Conservation (phyloP, 73 alveolate genomes). For the Uronychia setigera region DNA sequence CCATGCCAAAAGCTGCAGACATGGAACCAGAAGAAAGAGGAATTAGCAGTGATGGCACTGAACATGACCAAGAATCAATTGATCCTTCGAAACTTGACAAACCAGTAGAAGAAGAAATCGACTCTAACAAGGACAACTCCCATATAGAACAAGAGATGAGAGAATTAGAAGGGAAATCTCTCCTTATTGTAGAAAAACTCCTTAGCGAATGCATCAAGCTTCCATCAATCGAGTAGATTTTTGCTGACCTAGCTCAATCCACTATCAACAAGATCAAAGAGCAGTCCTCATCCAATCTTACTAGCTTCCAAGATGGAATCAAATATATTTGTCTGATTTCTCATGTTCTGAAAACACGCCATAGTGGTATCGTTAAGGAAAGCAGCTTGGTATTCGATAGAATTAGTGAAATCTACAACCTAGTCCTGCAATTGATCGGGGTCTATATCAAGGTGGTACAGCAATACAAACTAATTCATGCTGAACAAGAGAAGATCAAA, state of each 20-base stretch:
- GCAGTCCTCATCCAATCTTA: not conserved
- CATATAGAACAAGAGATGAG: too few species aligned
- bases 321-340: not conserved
- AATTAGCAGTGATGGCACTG: too few species aligned
- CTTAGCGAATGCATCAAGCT: not conserved
- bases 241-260: not conserved
- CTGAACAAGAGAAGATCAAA: not conserved
- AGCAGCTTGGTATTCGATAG: not conserved
- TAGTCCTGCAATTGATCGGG: not conserved
- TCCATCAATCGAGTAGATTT: not conserved
- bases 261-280: not conserved
- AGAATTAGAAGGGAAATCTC: not conserved
- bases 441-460: not conserved
- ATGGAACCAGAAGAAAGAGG: not conserved
- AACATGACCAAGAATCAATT: not conserved
- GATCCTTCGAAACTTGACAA: not conserved
- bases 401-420: not conserved
- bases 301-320: not conserved
- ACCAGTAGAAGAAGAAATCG: not conserved
- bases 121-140: not conserved
- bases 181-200: not conserved
- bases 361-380: not conserved
- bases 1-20: not conserved
- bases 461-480: not conserved
- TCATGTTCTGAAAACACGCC: not conserved